Percentiles rank a stretch among this genome's conserved stretches.
These are phyloP conservation scores for Thuja plicata DNA, from an alignment of 83 land plant genomes.

Conservation along the genomic window DNA sequence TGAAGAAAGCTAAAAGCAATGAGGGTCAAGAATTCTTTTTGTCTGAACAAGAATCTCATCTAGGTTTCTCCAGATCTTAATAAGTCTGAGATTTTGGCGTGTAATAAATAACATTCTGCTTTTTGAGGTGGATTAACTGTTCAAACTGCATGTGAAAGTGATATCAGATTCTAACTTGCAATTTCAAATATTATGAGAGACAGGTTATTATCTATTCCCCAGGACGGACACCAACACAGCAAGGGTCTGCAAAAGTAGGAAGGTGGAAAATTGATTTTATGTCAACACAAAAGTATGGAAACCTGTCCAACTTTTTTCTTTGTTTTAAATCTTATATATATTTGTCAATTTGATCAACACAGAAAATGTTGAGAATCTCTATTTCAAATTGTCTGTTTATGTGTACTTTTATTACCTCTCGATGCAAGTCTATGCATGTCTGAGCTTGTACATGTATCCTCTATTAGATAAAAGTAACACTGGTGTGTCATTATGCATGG, in stretches of 20 bases:
- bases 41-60: not conserved
- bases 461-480: not conserved
- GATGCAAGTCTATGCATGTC: not conserved
- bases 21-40: not conserved
- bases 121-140: not conserved
- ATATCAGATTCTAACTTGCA: not conserved
- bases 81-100: not conserved
- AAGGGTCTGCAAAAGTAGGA: constrained; percentile 79
- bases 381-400: not conserved
- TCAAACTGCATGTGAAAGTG: not conserved
- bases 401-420: not conserved
- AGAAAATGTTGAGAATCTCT: not conserved
- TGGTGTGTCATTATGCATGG: not conserved
- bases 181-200: not conserved
- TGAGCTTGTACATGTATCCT: not conserved
- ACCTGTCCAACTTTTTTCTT: not conserved
- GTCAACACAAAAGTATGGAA: constrained; percentile 89
- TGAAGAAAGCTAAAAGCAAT: not conserved
- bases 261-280: constrained; percentile 91
- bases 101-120: not conserved
- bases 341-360: not conserved
- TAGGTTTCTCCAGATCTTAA: not conserved
- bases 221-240: constrained; percentile 75
- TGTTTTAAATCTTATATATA: not conserved
- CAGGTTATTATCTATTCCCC: constrained; percentile 91